Conservation (phyloP, 805 yeast species). For the Saccharomycopsis fodiens region DNA sequence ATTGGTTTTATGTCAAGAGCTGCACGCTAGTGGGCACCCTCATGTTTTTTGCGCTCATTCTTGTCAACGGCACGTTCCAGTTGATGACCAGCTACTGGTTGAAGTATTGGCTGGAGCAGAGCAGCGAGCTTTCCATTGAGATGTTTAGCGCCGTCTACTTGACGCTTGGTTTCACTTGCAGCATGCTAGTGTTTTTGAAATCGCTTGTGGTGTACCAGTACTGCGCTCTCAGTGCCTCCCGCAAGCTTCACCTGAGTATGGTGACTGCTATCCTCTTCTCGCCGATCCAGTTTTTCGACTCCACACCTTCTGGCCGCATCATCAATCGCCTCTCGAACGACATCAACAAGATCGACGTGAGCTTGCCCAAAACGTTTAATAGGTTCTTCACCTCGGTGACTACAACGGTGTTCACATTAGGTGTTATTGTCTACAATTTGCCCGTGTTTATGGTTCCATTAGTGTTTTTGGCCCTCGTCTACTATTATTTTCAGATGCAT, state of each 20-base stretch:
- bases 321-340: constrained; percentile 61
- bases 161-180: constrained; percentile 44
- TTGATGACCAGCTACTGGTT: constrained; percentile 52
- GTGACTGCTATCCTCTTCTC: constrained; percentile 44
- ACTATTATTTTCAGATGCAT: constrained; percentile 62
- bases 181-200: constrained; percentile 39
- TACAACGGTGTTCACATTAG: constrained; percentile 41
- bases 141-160: constrained; percentile 50
- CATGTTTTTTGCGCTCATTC: constrained; percentile 31
- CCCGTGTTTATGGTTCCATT: constrained; percentile 47
- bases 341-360: constrained; percentile 48
- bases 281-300: constrained; percentile 63
- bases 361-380: constrained; percentile 47
- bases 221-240: constrained; percentile 52
- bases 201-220: constrained; percentile 42
- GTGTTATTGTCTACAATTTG: constrained; percentile 43
- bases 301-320: constrained; percentile 62
- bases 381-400: constrained; percentile 39
- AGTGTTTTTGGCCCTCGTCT: constrained; percentile 39
- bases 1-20: constrained; percentile 48
- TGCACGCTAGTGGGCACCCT: constrained; percentile 45
- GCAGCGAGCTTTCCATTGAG: constrained; percentile 33
- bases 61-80: constrained; percentile 31
- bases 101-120: constrained; percentile 57
- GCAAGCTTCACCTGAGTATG: constrained; percentile 50